These are phyloP conservation scores for Stylosanthes scabra DNA, from an alignment of 331 rosid genomes.

Conservation along the genomic window DNA sequence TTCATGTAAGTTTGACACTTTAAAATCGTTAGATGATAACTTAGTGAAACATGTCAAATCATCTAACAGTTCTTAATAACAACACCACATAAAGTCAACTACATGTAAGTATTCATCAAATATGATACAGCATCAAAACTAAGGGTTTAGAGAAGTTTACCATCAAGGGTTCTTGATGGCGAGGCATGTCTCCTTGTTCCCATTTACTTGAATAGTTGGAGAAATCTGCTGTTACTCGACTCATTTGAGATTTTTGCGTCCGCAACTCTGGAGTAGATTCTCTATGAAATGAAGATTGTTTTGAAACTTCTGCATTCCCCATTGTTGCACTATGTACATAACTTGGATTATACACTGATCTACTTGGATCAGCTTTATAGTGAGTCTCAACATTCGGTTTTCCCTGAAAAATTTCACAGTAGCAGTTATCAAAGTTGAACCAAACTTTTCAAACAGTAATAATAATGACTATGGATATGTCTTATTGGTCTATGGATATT, in stretches of 20 bases:
- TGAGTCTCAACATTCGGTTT: constrained; percentile 47
- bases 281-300: constrained; percentile 6
- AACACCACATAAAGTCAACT: too few species aligned
- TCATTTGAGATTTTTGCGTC: constrained; percentile 57
- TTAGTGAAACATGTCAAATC: too few species aligned
- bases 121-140: too few species aligned
- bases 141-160: too few species aligned
- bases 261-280: constrained; percentile 37
- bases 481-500: constrained; percentile 12
- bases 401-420: constrained; percentile 50
- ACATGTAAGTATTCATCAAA: too few species aligned
- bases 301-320: constrained; percentile 31
- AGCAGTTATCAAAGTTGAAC: constrained; percentile 33
- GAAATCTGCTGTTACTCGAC: constrained; percentile 47
- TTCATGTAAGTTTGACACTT: too few species aligned
- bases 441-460: constrained; percentile 1
- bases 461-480: neutral
- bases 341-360: constrained; percentile 27
- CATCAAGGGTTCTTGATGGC: constrained; percentile 46
- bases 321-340: constrained; percentile 48
- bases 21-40: too few species aligned
- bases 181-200: constrained; percentile 36
- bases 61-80: too few species aligned
- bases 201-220: constrained; percentile 46
- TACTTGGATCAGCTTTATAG: constrained; percentile 44